Evolutionary conservation across 108 stramenopile species (phyloP).

Genomic region (Fragilaria radians): DNA sequence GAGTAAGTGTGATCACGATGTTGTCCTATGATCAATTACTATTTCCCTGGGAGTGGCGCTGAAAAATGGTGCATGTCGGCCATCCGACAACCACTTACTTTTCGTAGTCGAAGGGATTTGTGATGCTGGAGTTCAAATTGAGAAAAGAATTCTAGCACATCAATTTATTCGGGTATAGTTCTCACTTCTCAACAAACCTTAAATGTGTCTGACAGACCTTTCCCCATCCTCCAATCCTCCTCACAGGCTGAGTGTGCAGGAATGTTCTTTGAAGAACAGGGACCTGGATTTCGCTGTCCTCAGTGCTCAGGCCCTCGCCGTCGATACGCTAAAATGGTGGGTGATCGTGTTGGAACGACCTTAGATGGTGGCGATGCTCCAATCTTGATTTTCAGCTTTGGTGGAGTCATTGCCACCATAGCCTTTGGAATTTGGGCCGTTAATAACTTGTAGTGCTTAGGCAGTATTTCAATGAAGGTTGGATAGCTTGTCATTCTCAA

Average conservation of each 20-base stretch:
- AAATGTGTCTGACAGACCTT: background rate
- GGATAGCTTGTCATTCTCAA: too few species aligned
- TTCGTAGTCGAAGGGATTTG: background rate
- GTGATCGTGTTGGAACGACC: conserved; percentile 91
- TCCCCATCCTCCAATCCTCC: background rate
- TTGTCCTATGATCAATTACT: background rate
- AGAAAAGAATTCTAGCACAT: too few species aligned
- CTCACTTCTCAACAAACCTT: too few species aligned
- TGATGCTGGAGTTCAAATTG: too few species aligned
- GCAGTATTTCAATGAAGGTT: too few species aligned
- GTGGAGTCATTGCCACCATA: conserved; percentile 85
- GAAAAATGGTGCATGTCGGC: too few species aligned
- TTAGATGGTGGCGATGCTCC: conserved; percentile 95
- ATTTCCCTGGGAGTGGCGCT: background rate
- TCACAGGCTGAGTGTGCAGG: conserved; percentile 83
- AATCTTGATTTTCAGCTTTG: conserved; percentile 89
- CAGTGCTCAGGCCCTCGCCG: conserved; percentile 97
- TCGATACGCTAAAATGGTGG: conserved; percentile 97
- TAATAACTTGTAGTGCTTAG: conserved; percentile 84
- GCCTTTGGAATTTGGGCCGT: conserved; percentile 87
- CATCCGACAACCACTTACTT: background rate
- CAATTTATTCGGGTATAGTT: too few species aligned
- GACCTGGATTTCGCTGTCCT: conserved; percentile 91
- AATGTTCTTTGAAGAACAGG: conserved; percentile 92
- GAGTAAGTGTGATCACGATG: conserved; percentile 32